These are phyloP conservation scores for Lactifluus volemus DNA, from an alignment of 768 basidiomycete species.

Conservation along the genomic window DNA sequence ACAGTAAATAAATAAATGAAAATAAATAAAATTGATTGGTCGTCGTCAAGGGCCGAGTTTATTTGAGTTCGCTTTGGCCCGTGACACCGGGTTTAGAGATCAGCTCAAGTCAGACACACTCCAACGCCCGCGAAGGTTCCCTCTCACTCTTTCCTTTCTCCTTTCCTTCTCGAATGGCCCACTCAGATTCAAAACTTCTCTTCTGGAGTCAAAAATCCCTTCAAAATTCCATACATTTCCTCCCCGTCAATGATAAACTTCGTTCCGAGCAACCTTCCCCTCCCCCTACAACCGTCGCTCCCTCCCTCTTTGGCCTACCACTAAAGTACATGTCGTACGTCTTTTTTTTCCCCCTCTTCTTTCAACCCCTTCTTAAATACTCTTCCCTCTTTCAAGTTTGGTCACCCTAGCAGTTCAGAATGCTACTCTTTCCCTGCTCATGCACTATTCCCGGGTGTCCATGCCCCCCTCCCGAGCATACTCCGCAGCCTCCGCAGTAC, in stretches of 20 bases:
- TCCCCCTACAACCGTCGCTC: conserved; percentile 24
- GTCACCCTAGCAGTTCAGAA: conserved; percentile 90
- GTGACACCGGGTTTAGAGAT: too few species aligned
- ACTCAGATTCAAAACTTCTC: conserved; percentile 5
- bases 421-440: conserved; percentile 81
- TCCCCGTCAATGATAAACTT: not conserved
- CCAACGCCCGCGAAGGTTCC: too few species aligned
- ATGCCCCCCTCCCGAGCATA: conserved; percentile 68
- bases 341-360: not conserved
- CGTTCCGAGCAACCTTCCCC: conserved; percentile 21
- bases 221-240: conserved; percentile 6
- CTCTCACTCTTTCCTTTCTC: too few species aligned
- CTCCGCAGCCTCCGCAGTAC: conserved; percentile 89
- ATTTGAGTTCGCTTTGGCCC: too few species aligned
- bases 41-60: not conserved
- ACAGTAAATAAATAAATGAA: too few species aligned
- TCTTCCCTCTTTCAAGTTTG: conserved; percentile 37
- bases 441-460: conserved; percentile 92
- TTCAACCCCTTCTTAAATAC: not conserved
- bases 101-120: too few species aligned
- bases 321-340: conserved; percentile 77
- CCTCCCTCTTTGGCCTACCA: conserved; percentile 59
- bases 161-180: conserved; percentile 5
- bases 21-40: not conserved
- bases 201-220: conserved; percentile 15